Percentiles rank a stretch among this genome's conserved stretches.
Conservation (phyloP, 2,329 filamentous ascomycete species). For the Aspergillus ruber region DNA sequence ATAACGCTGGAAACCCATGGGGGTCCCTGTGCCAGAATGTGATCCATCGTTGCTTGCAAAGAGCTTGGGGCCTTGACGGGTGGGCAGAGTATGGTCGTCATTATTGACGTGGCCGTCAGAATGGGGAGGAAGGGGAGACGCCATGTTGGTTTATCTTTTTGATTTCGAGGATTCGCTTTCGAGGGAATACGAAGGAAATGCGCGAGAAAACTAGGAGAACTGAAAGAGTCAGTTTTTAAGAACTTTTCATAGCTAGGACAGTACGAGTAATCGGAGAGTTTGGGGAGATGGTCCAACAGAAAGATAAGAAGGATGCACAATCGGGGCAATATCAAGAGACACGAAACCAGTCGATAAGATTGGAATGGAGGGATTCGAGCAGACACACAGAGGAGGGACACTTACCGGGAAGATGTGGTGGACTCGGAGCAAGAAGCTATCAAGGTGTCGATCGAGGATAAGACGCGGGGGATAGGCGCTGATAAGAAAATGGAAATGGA, state of each 20-base stretch:
- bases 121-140: slow-evolving; percentile 21
- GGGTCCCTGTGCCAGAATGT: slow-evolving; percentile 33
- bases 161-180: not conserved
- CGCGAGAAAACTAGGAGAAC: slow-evolving; percentile 1
- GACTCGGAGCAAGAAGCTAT: not conserved
- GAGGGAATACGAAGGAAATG: not conserved
- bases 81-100: slow-evolving; percentile 21
- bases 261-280: not conserved
- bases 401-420: not conserved
- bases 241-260: not conserved
- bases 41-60: slow-evolving; percentile 26
- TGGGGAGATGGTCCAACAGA: not conserved
- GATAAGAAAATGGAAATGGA: slow-evolving; percentile 4
- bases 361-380: not conserved
- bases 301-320: slow-evolving; percentile 8
- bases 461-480: not conserved
- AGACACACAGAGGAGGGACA: slow-evolving; percentile 2
- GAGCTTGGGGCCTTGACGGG: slow-evolving; percentile 25
- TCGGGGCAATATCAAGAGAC: not conserved
- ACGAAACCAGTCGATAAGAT: not conserved
- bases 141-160: slow-evolving; percentile 17
- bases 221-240: not conserved
- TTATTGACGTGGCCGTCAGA: slow-evolving; percentile 20
- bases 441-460: not conserved
- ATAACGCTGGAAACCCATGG: slow-evolving; percentile 37